Conservation (phyloP, 2,329 filamentous ascomycete genomes). For the Dothideomycetes sp. region DNA sequence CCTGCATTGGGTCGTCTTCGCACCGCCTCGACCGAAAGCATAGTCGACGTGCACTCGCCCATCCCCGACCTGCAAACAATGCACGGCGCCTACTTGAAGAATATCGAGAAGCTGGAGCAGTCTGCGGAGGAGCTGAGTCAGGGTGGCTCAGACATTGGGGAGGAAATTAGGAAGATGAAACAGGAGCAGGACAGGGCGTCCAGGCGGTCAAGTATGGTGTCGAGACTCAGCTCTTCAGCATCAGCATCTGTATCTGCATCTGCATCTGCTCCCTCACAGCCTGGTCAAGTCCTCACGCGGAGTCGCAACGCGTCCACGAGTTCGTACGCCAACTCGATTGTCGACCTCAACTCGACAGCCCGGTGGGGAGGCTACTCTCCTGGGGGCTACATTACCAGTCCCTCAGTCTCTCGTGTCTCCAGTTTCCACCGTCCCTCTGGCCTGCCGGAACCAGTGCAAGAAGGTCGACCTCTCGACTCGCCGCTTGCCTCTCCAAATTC, state of each 20-base stretch:
- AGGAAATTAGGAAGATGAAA: constrained; percentile 65
- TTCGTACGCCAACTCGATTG: constrained; percentile 47
- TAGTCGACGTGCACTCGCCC: constrained; percentile 9
- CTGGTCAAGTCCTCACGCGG: constrained; percentile 16
- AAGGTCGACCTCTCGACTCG: constrained; percentile 23
- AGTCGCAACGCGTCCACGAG: constrained; percentile 31
- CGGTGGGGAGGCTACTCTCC: constrained; percentile 62
- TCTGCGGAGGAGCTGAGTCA: constrained; percentile 63
- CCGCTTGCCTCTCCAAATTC: constrained; percentile 15
- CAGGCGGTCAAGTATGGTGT: constrained; percentile 25
- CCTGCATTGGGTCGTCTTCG: constrained; percentile 2
- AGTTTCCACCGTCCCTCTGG: constrained; percentile 10
- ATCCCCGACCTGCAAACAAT: constrained; percentile 9
- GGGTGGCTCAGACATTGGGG: constrained; percentile 62
- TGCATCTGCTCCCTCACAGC: no score
- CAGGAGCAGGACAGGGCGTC: constrained; percentile 60
- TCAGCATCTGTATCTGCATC: no score
- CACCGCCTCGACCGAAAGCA: constrained; percentile 10
- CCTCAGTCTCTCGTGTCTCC: constrained; percentile 38
- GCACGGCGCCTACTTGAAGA: constrained; percentile 28
- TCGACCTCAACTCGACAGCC: constrained; percentile 56
- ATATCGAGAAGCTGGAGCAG: constrained; percentile 64
- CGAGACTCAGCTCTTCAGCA: constrained; percentile 4
- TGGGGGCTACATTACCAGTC: constrained; percentile 56
- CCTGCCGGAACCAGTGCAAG: constrained; percentile 27